Conservation (phyloP, 2,329 filamentous ascomycete species). For the Alternaria brassicae region DNA sequence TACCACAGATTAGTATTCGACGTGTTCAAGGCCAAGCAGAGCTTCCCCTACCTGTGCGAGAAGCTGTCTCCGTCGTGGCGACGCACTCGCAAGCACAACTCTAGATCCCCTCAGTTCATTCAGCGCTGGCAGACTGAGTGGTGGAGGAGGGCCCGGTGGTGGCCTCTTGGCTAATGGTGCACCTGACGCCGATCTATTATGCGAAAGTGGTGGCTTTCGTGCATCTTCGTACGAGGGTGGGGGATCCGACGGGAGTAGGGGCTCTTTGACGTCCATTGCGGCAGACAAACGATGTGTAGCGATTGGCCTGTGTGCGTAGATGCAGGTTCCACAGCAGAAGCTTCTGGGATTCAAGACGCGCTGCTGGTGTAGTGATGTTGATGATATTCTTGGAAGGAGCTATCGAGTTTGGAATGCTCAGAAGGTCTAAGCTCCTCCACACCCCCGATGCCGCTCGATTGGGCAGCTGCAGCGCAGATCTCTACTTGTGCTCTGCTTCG, state of each 20-base stretch:
- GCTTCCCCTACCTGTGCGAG: conserved; percentile 68
- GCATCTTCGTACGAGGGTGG: conserved; percentile 54
- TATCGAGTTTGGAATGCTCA: neutral
- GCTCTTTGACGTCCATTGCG: conserved; percentile 19
- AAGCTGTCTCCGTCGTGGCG: conserved; percentile 82
- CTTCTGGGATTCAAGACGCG: neutral
- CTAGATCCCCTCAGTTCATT: conserved; percentile 77
- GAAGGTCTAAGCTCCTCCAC: conserved; percentile 5
- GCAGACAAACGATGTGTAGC: neutral
- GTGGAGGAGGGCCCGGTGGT: conserved; percentile 59
- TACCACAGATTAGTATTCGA: conserved; percentile 45
- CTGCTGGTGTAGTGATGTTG: neutral
- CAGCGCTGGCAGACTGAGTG: conserved; percentile 81
- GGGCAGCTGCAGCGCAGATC: neutral
- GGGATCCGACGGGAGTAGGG: conserved; percentile 47
- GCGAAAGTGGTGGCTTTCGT: conserved; percentile 30
- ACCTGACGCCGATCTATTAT: conserved; percentile 27
- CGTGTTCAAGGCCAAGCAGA: neutral
- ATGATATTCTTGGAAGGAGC: neutral
- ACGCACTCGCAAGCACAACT: conserved; percentile 88
- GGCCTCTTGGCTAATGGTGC: conserved; percentile 22
- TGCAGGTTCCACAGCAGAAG: neutral
- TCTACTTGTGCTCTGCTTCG: neutral
- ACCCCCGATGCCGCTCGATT: neutral
- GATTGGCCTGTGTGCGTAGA: neutral